A percentile compares a stretch with the other conserved stretches of the same genome.
These are phyloP conservation scores for Globisporangium barbulae DNA, from an alignment of 352 stramenopile species.

Conservation along the genomic window DNA sequence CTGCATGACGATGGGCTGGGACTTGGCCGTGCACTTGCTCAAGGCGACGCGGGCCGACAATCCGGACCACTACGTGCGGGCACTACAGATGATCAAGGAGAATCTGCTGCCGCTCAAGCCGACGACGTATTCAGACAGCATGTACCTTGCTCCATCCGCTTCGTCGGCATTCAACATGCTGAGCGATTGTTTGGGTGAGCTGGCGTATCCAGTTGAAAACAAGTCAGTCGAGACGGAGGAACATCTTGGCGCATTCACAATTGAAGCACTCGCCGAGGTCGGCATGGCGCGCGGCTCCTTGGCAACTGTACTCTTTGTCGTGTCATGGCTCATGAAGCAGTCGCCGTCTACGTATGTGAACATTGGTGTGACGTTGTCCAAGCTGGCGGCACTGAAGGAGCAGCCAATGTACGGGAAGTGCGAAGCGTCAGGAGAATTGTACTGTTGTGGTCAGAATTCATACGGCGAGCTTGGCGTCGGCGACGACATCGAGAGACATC, in stretches of 20 bases:
- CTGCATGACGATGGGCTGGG: slow-evolving; percentile 82
- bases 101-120: slow-evolving; percentile 69
- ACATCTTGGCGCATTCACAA: slow-evolving; percentile 44
- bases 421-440: slow-evolving; percentile 80
- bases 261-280: slow-evolving; percentile 77
- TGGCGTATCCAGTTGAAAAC: slow-evolving; percentile 26
- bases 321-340: slow-evolving; percentile 73
- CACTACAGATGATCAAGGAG: slow-evolving; percentile 73
- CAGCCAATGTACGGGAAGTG: slow-evolving; percentile 86
- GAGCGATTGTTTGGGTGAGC: slow-evolving; percentile 58
- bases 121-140: slow-evolving; percentile 75
- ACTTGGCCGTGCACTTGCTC: slow-evolving; percentile 70
- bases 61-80: slow-evolving; percentile 57
- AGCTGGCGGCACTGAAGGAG: slow-evolving; percentile 77
- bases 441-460: slow-evolving; percentile 86
- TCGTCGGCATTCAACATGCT: slow-evolving; percentile 70
- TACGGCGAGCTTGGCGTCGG: slow-evolving; percentile 86
- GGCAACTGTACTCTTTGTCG: slow-evolving; percentile 61
- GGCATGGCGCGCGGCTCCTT: slow-evolving; percentile 68
- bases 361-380: slow-evolving; percentile 50
- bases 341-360: slow-evolving; percentile 37
- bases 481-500: slow-evolving; percentile 80
- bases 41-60: slow-evolving; percentile 66
- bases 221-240: slow-evolving; percentile 23
- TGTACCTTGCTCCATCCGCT: slow-evolving; percentile 78